phyloP scores from a whole-genome alignment of 306 rosid genomes.

The Cucumis hystrix region DNA sequence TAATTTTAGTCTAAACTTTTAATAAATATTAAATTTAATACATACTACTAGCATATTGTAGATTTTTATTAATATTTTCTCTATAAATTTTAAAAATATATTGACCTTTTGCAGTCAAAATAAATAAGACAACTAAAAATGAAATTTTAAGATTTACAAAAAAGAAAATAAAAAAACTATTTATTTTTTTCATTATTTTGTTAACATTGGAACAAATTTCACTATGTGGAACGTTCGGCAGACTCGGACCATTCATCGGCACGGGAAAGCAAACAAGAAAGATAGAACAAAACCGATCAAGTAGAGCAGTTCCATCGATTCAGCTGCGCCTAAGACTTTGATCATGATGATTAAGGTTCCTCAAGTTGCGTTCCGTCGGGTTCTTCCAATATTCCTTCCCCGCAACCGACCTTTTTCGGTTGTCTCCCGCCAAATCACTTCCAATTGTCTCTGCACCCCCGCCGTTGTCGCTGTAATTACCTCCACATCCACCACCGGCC shows the following conservation, averaged over 20 bases:
- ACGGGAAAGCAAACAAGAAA: neutral
- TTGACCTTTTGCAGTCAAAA: no score
- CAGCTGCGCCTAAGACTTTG: neutral
- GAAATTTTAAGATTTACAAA: no score
- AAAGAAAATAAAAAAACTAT: no score
- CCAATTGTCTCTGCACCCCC: neutral
- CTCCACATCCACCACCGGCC: neutral
- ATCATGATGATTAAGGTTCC: constrained; percentile 3
- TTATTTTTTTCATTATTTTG: no score
- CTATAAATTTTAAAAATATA: no score
- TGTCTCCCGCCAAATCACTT: neutral
- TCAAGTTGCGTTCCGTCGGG: neutral
- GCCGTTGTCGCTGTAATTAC: neutral
- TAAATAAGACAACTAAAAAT: no score
- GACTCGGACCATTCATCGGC: neutral
- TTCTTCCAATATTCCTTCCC: neutral
- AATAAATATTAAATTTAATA: no score
- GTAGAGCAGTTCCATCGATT: neutral
- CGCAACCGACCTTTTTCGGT: neutral
- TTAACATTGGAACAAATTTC: no score
- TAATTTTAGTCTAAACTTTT: no score
- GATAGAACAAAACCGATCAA: neutral
- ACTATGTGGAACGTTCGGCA: no score
- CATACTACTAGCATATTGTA: no score
- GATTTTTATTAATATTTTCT: no score